Evolutionary conservation across 2,329 filamentous ascomycete genomes (phyloP).

Genomic region (Seiridium unicorne): DNA sequence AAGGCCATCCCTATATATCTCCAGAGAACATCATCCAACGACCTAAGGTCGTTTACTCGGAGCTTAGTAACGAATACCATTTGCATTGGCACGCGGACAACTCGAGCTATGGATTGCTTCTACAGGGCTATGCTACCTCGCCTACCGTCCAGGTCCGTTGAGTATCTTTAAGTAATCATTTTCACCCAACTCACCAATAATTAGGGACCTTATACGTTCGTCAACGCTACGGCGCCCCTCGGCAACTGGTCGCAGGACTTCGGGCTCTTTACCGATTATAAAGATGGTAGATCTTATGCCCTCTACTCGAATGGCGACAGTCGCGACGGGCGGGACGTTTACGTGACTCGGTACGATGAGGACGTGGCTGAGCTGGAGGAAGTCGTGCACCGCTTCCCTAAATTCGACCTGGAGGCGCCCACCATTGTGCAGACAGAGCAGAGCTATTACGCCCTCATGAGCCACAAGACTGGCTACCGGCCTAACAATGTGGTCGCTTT

Average conservation of each 20-base stretch:
- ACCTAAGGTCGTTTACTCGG: slow-evolving; percentile 60
- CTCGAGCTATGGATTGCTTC: slow-evolving; percentile 51
- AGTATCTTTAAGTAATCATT: not conserved
- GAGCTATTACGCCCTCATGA: slow-evolving; percentile 61
- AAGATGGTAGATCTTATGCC: slow-evolving; percentile 53
- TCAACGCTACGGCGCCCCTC: slow-evolving; percentile 51
- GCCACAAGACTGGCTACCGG: slow-evolving; percentile 62
- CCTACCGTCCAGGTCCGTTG: slow-evolving; percentile 22
- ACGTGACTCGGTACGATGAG: slow-evolving; percentile 52
- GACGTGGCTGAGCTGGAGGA: slow-evolving; percentile 49
- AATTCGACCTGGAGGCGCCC: slow-evolving; percentile 59
- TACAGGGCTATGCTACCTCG: slow-evolving; percentile 55
- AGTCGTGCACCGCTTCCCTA: slow-evolving; percentile 54
- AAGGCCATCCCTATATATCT: slow-evolving; percentile 54
- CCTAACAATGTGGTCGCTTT: slow-evolving; percentile 60
- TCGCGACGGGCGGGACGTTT: slow-evolving; percentile 54
- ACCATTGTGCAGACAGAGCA: slow-evolving; percentile 59
- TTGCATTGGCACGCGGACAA: slow-evolving; percentile 64
- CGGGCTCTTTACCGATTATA: slow-evolving; percentile 59
- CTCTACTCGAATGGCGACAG: slow-evolving; percentile 60
- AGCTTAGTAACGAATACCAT: slow-evolving; percentile 53
- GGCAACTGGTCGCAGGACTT: slow-evolving; percentile 65
- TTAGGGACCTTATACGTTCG: slow-evolving; percentile 52
- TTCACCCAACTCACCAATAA: slow-evolving; percentile 29
- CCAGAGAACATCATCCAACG: slow-evolving; percentile 58